Percentiles rank a stretch among this genome's conserved stretches.
phyloP scores from a whole-genome alignment of 768 basidiomycete genomes.

The Sporobolomyces pararoseus region DNA sequence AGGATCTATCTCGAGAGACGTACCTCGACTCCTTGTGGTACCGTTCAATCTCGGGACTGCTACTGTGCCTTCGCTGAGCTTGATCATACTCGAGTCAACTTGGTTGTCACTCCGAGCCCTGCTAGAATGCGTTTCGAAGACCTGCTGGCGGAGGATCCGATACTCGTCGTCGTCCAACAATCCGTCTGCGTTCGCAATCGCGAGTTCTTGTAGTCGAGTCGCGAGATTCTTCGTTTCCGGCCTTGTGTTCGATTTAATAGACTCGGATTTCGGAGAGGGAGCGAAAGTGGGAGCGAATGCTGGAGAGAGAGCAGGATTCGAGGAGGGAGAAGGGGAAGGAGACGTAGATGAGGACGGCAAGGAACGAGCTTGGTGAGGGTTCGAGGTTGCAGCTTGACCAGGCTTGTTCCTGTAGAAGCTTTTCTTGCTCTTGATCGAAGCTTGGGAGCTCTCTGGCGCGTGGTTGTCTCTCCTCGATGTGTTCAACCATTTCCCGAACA shows the following conservation, averaged over 20 bases:
- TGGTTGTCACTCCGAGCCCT: neutral
- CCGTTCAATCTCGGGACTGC: conserved; percentile 12
- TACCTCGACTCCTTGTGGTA: neutral
- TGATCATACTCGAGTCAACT: neutral
- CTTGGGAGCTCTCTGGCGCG: neutral
- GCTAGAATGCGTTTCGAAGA: conserved; percentile 27
- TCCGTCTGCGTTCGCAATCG: conserved; percentile 38
- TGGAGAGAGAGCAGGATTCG: neutral
- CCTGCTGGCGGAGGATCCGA: conserved; percentile 30
- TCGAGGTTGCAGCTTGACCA: neutral
- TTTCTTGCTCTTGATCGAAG: conserved; percentile 9
- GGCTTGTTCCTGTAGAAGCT: neutral
- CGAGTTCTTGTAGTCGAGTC: conserved; percentile 40
- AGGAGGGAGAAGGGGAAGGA: neutral
- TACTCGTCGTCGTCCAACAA: conserved; percentile 45
- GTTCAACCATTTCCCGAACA: neutral
- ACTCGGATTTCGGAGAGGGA: neutral
- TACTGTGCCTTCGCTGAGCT: neutral
- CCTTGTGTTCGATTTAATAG: too few species aligned
- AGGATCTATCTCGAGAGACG: too few species aligned
- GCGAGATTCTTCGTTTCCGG: conserved; percentile 23
- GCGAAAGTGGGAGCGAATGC: neutral
- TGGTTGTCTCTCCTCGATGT: neutral
- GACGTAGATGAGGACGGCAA: too few species aligned
- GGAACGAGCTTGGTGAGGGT: too few species aligned